phyloP scores from a whole-genome alignment of 352 stramenopile genomes.

The Phytopythium helicoides region DNA sequence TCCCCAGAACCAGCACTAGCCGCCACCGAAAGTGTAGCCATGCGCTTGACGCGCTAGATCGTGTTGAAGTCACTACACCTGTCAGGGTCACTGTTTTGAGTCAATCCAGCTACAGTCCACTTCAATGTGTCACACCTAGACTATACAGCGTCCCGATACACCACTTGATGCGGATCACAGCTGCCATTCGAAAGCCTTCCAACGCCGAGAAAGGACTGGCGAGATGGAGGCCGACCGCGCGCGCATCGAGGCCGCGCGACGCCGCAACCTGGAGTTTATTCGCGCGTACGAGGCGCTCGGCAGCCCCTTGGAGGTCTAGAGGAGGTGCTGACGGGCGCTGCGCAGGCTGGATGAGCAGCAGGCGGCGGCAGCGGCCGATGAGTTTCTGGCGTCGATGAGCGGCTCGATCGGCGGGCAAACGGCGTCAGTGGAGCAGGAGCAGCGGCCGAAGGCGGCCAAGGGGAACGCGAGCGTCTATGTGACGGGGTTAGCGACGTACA shows the following conservation, averaged over 20 bases:
- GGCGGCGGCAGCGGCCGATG: conserved; percentile 34
- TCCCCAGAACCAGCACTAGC: no score
- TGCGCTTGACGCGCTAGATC: no score
- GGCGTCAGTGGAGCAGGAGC: conserved; percentile 8
- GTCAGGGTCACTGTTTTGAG: no score
- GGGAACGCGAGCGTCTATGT: conserved; percentile 81
- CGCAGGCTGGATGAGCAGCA: conserved; percentile 52
- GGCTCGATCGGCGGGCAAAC: conserved; percentile 9
- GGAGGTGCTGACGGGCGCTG: no score
- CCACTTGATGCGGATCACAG: no score
- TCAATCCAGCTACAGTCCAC: no score
- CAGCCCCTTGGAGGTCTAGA: no score
- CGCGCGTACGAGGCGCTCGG: no score
- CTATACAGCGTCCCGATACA: no score
- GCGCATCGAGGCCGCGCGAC: conserved; percentile 58
- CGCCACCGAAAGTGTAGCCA: no score
- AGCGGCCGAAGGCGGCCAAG: conserved; percentile 3
- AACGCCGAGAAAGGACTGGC: conserved; percentile 24
- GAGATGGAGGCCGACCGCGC: conserved; percentile 50
- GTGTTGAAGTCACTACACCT: no score
- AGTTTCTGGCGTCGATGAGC: conserved; percentile 31
- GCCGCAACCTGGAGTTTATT: conserved; percentile 80
- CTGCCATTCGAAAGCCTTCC: conserved; percentile 6
- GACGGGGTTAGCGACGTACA: conserved; percentile 74
- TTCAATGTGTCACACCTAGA: no score